Evolutionary conservation across 257 asterid genomes (phyloP).

Genomic region (Cruciata laevipes): DNA sequence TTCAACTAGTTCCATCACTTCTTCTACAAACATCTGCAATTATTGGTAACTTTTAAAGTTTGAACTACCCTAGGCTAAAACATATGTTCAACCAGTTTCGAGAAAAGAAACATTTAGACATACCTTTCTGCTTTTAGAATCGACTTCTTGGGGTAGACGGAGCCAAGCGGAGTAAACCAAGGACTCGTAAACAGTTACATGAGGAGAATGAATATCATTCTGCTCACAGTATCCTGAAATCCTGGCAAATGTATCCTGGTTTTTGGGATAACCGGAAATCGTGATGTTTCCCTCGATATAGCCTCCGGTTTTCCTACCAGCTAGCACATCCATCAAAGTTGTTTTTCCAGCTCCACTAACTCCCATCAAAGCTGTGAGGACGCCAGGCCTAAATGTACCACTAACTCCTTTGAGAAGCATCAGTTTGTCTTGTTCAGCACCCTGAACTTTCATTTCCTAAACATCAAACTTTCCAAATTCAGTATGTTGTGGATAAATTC

Average conservation of each 20-base stretch:
- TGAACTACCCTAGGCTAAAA: neutral
- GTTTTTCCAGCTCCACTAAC: conserved; percentile 91
- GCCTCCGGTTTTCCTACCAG: conserved; percentile 81
- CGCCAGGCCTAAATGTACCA: conserved; percentile 83
- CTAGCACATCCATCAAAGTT: conserved; percentile 71
- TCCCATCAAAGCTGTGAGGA: conserved; percentile 80
- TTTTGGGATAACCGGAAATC: conserved; percentile 66
- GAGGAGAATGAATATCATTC: conserved; percentile 76
- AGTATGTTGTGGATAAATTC: neutral
- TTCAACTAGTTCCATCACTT: conserved; percentile 79
- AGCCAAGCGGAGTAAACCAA: conserved; percentile 68
- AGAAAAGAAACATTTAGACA: neutral
- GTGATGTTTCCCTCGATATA: conserved; percentile 56
- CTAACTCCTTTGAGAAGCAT: conserved; percentile 60
- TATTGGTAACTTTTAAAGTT: neutral
- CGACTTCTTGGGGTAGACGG: conserved; percentile 52
- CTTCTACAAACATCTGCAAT: conserved; percentile 64
- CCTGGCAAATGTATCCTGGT: conserved; percentile 64
- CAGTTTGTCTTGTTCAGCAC: conserved; percentile 38
- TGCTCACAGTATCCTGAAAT: conserved; percentile 82
- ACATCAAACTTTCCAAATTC: neutral
- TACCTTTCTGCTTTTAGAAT: conserved; percentile 40
- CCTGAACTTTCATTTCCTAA: conserved; percentile 72
- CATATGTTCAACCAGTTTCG: neutral
- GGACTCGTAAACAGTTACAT: conserved; percentile 62